Base-by-base conservation (phyloP, 495 filamentous ascomycete genomes). In the Cetradonia linearis region DNA sequence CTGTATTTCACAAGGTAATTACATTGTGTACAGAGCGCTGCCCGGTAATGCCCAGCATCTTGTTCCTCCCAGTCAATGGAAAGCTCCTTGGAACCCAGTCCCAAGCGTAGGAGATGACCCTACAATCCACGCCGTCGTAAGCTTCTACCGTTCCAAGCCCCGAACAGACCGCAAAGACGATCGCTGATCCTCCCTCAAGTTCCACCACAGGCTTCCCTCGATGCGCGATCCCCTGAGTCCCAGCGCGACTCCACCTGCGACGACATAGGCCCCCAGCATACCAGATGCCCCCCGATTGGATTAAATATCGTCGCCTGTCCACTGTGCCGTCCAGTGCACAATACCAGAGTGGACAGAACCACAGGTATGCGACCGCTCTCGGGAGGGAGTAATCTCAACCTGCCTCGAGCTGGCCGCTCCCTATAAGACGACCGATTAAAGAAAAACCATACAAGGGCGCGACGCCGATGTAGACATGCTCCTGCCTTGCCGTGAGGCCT, bases 401-500 rank as follows among this genome's bases (percentile, higher is more conserved):
- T 65, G 44, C 44, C 25, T 38, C 34, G 57, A 65, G 63, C 65
- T 57, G 65, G 67, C 63, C 66, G 59, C 61, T 68, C 28, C 66
- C 66, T 66, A 64, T 71, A 58, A 66, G 68, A 68, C 70, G 70
- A 72, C 71, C 68, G 63, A 65, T 64, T 65, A 74, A 77, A 70
- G 62, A 69, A 70, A 60, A 74, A 55, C 64, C 65, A 63, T 18
- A 52, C 42, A 57, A 67, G 66, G 69, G 61, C 58, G 50, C 31
- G 30, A 28, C 50, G 34, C 18, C 34, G 28, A 10, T 61, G 69
- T 70, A 72, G 11, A 75, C 70, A 74, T 76, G 74, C 70, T 76
- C 77, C 74, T 75, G 74, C 42, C 25, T 79, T 74, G 80, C 81
- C 81, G 79, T 71, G 81, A 79, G 80, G 79, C 80, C 73, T 61